These are phyloP conservation scores for Kurtzmaniella fragi DNA, from an alignment of 805 yeast genomes.

Conservation along the genomic window DNA sequence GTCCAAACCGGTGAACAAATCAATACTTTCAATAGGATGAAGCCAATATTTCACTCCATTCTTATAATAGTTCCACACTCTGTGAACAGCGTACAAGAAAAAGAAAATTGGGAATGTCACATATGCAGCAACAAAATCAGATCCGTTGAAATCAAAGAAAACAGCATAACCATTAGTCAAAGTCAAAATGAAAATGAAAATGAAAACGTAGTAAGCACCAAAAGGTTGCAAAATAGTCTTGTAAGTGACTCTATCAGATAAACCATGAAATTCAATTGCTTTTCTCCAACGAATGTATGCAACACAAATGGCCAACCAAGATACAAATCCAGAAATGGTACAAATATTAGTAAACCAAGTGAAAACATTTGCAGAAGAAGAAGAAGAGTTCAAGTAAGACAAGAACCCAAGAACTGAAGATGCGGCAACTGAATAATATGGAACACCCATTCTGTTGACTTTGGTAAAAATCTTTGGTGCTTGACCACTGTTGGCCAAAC, in stretches of 20 bases:
- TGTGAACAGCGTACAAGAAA: slow-evolving; percentile 54
- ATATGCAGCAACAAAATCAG: slow-evolving; percentile 69
- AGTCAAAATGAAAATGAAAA: slow-evolving; percentile 47
- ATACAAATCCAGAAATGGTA: slow-evolving; percentile 61
- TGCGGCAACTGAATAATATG: slow-evolving; percentile 26
- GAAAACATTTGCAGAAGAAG: slow-evolving; percentile 50
- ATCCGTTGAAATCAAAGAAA: slow-evolving; percentile 51
- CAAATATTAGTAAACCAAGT: slow-evolving; percentile 62
- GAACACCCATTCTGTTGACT: slow-evolving; percentile 42
- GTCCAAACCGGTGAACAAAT: slow-evolving; percentile 55
- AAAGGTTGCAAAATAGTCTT: slow-evolving; percentile 52
- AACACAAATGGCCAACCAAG: slow-evolving; percentile 52
- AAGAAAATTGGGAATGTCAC: slow-evolving; percentile 57
- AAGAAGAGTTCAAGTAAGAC: slow-evolving; percentile 51
- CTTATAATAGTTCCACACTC: slow-evolving; percentile 33
- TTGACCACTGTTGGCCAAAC: slow-evolving; percentile 34
- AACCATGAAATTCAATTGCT: slow-evolving; percentile 50
- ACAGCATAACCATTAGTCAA: slow-evolving; percentile 72
- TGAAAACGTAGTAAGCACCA: slow-evolving; percentile 51
- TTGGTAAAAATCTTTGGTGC: slow-evolving; percentile 32
- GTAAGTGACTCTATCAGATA: slow-evolving; percentile 55
- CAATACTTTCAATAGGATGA: slow-evolving; percentile 53
- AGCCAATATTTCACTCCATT: slow-evolving; percentile 31
- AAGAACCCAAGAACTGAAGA: slow-evolving; percentile 39
- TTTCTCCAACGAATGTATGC: slow-evolving; percentile 62